Conservation (phyloP, 176 grass and related monocot species). For the Triticum aestivum region DNA sequence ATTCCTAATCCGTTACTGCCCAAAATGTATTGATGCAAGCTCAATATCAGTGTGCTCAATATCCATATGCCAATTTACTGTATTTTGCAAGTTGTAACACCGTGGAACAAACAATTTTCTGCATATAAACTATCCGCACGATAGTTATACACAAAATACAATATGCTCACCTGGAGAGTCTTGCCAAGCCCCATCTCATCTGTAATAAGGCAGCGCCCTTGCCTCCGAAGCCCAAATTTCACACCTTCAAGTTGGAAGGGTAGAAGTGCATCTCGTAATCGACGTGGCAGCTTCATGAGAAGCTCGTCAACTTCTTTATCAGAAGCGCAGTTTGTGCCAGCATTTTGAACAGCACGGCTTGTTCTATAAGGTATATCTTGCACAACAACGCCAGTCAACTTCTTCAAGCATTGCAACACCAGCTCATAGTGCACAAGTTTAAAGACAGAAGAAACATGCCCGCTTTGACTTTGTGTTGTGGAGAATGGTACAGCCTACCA, state of each 20-base stretch:
- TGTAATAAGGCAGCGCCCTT: constrained; percentile 83
- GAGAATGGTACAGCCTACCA: constrained; percentile 72
- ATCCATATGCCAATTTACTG: not conserved
- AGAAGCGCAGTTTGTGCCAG: constrained; percentile 38
- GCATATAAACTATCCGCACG: not conserved
- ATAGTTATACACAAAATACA: not conserved
- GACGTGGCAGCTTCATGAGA: constrained; percentile 56
- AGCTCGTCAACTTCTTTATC: constrained; percentile 75
- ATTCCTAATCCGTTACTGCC: not conserved
- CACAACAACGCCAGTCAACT: constrained; percentile 49
- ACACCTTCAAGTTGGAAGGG: constrained; percentile 93
- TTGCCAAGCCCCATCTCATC: constrained; percentile 99
- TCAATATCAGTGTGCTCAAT: not conserved
- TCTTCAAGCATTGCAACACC: constrained; percentile 74
- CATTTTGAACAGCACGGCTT: constrained; percentile 48
- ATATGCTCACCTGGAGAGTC: constrained; percentile 72
- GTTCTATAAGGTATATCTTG: constrained; percentile 74
- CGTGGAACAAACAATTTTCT: constrained; percentile 11
- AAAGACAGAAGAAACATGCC: constrained; percentile 61
- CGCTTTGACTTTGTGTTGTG: constrained; percentile 56
- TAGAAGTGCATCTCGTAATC: constrained; percentile 57
- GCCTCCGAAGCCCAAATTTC: constrained; percentile 76
- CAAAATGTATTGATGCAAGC: not conserved
- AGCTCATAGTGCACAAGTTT: constrained; percentile 71
- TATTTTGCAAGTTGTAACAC: constrained; percentile 12